A percentile compares a stretch with the other conserved stretches of the same genome.
These are phyloP conservation scores for Schwanniomyces yamadae DNA, from an alignment of 805 yeast species.

Conservation along the genomic window DNA sequence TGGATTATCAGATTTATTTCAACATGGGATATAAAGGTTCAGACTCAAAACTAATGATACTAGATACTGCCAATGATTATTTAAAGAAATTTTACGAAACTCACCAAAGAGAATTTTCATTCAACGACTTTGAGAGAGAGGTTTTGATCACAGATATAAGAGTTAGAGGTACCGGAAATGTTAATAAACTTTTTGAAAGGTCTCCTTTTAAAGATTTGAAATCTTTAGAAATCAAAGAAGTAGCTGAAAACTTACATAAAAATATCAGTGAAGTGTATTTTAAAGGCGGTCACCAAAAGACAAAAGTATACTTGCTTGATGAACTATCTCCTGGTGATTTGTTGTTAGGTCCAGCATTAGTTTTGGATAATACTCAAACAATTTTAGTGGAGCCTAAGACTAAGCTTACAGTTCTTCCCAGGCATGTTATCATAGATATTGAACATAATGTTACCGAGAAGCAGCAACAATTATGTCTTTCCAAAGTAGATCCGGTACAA, in stretches of 20 bases:
- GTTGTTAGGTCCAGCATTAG: conserved; percentile 69
- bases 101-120: conserved; percentile 75
- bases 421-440: conserved; percentile 55
- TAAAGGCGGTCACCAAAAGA: conserved; percentile 46
- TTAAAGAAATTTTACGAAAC: conserved; percentile 46
- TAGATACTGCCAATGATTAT: conserved; percentile 28
- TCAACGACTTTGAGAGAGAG: conserved; percentile 51
- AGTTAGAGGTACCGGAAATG: conserved; percentile 66
- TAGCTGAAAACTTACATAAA: conserved; percentile 7
- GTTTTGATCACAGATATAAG: conserved; percentile 72
- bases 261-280: conserved; percentile 47
- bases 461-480: too few species aligned
- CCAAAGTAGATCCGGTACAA: conserved; percentile 63
- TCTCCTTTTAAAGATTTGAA: conserved; percentile 42
- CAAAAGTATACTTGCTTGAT: conserved; percentile 52
- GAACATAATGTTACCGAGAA: conserved; percentile 15
- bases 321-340: conserved; percentile 53
- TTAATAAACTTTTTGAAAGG: conserved; percentile 43
- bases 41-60: conserved; percentile 27
- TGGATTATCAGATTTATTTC: conserved; percentile 13
- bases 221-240: conserved; percentile 1
- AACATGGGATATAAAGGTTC: conserved; percentile 24
- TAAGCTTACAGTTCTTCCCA: conserved; percentile 52
- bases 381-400: conserved; percentile 66
- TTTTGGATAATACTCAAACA: conserved; percentile 81